A percentile compares a stretch with the other conserved stretches of the same genome.
Evolutionary conservation across 257 asterid species (phyloP).

Genomic region (Penstemon davidsonii): DNA sequence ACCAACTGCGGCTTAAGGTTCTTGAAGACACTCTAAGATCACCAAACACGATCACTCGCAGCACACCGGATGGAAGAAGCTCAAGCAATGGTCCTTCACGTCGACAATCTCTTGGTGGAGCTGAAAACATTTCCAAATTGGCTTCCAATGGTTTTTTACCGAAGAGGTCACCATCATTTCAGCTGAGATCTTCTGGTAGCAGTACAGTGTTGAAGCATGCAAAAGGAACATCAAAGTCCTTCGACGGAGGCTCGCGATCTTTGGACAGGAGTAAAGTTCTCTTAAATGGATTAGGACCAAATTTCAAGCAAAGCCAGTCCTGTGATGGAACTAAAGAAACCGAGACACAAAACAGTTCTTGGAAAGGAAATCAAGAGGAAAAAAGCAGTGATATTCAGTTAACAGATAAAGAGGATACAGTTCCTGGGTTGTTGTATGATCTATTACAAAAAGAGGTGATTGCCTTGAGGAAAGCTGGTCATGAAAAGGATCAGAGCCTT

Average conservation of each 20-base stretch:
- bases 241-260: constrained; percentile 96
- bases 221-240: constrained; percentile 95
- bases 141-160: constrained; percentile 84
- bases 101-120: constrained; percentile 93
- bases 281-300: constrained; percentile 85
- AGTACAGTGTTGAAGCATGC: constrained; percentile 92
- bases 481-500: constrained; percentile 96
- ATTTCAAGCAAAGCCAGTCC: constrained; percentile 85
- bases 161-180: constrained; percentile 91
- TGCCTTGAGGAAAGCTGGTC: constrained; percentile 82
- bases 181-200: constrained; percentile 82
- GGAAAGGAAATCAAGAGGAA: constrained; percentile 72
- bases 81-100: constrained; percentile 78
- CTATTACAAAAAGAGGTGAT: constrained; percentile 87
- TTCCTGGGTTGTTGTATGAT: constrained; percentile 80
- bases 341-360: constrained; percentile 52
- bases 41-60: constrained; percentile 54
- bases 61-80: constrained; percentile 68
- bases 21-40: constrained; percentile 90
- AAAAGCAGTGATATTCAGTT: constrained; percentile 55
- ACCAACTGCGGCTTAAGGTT: constrained; percentile 73
- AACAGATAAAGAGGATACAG: constrained; percentile 70
- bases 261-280: constrained; percentile 76
- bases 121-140: constrained; percentile 76
- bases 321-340: constrained; percentile 83